phyloP scores from a whole-genome alignment of 1,284 basidiomycete genomes.

The Ustilago shanxiensis region DNA sequence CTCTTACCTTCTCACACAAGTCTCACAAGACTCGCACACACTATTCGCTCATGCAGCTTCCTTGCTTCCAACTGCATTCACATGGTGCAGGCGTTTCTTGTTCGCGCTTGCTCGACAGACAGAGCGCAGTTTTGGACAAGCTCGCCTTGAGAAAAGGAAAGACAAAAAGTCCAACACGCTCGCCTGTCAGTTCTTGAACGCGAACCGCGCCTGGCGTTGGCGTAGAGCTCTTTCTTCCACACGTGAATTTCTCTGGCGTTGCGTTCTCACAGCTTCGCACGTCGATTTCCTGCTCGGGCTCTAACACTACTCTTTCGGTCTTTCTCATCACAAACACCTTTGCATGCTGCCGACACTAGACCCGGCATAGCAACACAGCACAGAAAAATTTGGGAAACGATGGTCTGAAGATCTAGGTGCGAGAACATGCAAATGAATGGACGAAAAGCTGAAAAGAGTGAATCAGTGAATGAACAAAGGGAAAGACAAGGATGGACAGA shows the following conservation, averaged over 20 bases:
- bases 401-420: no score
- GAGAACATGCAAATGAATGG: no score
- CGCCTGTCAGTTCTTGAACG: constrained; percentile 29
- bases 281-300: not conserved
- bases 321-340: no score
- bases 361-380: not conserved
- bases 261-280: no score
- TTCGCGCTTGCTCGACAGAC: not conserved
- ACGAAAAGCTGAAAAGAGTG: not conserved
- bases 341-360: no score
- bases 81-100: not conserved
- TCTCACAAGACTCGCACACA: no score
- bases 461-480: not conserved
- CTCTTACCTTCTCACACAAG: not conserved
- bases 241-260: no score
- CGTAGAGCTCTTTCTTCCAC: constrained; percentile 39
- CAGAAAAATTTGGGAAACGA: no score
- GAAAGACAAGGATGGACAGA: not conserved
- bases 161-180: constrained; percentile 31
- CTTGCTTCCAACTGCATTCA: not conserved
- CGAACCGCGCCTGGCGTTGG: constrained; percentile 48
- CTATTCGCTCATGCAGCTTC: no score
- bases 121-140: constrained; percentile 41
- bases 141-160: not conserved
- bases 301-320: not conserved